Percentiles rank a stretch among this genome's conserved stretches.
These are phyloP conservation scores for Cercophora newfieldiana DNA, from an alignment of 495 filamentous ascomycete genomes.

Conservation along the genomic window DNA sequence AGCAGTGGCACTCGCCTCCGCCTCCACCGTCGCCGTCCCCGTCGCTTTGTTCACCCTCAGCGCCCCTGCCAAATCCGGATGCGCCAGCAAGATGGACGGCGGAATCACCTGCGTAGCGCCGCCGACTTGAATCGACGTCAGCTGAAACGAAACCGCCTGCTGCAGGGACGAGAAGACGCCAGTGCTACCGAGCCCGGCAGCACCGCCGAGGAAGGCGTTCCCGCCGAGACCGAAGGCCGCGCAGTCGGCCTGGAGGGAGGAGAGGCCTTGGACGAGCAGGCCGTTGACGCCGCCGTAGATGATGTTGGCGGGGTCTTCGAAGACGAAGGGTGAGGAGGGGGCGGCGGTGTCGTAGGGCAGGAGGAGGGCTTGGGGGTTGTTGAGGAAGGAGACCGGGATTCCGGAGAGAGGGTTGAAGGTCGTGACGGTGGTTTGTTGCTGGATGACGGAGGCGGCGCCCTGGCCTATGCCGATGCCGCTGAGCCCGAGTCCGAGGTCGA, in stretches of 20 bases:
- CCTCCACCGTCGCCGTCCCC: not conserved
- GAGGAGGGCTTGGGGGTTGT: conserved; percentile 28
- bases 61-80: not conserved
- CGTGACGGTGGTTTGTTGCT: conserved; percentile 1
- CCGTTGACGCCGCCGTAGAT: conserved; percentile 29
- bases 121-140: conserved; percentile 3
- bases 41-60: not conserved
- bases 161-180: conserved; percentile 6
- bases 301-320: conserved; percentile 40
- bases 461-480: not conserved
- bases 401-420: conserved; percentile 19
- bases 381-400: conserved; percentile 31
- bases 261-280: conserved; percentile 35
- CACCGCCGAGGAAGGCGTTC: conserved; percentile 21
- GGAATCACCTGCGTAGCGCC: not conserved
- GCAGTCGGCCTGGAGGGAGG: conserved; percentile 35
- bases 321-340: conserved; percentile 28
- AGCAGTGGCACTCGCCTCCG: not conserved
- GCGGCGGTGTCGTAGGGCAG: conserved; percentile 32
- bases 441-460: too few species aligned
- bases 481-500: conserved; percentile 16
- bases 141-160: not conserved
- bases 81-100: not conserved
- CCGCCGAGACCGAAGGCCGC: conserved; percentile 2
- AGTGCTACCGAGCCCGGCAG: not conserved